A percentile compares a stretch with the other conserved stretches of the same genome.
Evolutionary conservation across 331 rosid genomes (phyloP).

Genomic region (Cydonia oblonga): DNA sequence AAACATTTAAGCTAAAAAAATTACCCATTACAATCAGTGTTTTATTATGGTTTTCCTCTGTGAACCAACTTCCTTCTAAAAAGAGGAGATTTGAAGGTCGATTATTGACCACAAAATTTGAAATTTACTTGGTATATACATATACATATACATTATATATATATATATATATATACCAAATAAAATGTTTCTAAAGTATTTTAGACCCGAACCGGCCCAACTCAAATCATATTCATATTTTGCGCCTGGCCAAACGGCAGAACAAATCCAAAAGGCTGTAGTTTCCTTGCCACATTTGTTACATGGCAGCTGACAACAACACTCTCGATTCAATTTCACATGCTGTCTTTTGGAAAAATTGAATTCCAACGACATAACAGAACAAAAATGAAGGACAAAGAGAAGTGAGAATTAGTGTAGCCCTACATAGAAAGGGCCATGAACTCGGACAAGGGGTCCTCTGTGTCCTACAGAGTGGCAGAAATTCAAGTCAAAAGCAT

Average conservation of each 20-base stretch:
- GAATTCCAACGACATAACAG: neutral
- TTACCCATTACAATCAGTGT: neutral
- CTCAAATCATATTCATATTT: neutral
- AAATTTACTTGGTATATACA: neutral
- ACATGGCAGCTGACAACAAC: neutral
- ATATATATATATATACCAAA: neutral
- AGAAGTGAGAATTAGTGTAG: neutral
- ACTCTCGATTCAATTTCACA: slow-evolving; percentile 1
- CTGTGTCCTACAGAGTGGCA: neutral
- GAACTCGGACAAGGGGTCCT: slow-evolving; percentile 7
- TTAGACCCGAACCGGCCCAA: neutral
- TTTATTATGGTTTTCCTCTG: neutral
- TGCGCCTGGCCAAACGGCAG: neutral
- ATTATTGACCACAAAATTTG: neutral
- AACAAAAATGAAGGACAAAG: slow-evolving; percentile 11
- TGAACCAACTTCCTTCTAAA: neutral
- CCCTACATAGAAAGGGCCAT: neutral
- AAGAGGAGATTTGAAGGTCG: neutral
- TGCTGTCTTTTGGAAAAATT: neutral
- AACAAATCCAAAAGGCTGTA: neutral
- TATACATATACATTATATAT: too few species aligned
- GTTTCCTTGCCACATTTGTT: neutral
- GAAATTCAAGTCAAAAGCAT: slow-evolving; percentile 6
- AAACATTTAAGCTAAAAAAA: neutral
- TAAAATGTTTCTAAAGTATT: neutral